A percentile compares a stretch with the other conserved stretches of the same genome.
phyloP scores from a whole-genome alignment of 1,139 yeast species.

The Candida sp. region DNA sequence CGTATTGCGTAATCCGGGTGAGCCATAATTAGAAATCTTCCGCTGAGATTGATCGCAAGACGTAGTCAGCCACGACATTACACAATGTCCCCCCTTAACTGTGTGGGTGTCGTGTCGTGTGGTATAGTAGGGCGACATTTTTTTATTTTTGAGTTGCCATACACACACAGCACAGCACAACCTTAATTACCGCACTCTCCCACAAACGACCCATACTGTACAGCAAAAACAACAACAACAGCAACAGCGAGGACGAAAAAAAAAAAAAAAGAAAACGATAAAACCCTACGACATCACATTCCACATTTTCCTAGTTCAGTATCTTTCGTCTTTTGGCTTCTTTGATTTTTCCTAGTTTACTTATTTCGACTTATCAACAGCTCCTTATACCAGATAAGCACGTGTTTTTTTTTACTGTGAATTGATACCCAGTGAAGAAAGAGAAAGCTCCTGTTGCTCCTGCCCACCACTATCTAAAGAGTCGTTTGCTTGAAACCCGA shows the following conservation, averaged over 20 bases:
- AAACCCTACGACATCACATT: constrained; percentile 1
- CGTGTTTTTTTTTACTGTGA: not conserved
- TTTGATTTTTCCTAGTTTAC: not conserved
- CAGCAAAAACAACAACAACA: not conserved
- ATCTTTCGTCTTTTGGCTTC: not conserved
- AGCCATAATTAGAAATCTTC: not conserved
- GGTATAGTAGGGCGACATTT: not conserved
- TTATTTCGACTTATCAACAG: not conserved
- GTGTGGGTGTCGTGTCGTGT: no score
- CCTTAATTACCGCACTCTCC: not conserved
- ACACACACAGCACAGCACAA: no score
- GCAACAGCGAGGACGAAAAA: not conserved
- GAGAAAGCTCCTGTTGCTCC: not conserved
- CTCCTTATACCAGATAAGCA: not conserved
- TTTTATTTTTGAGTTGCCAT: not conserved
- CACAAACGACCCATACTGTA: not conserved
- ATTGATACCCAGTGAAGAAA: not conserved
- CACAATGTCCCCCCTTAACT: no score
- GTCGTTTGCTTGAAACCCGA: not conserved
- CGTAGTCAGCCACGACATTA: not conserved
- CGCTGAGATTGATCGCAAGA: not conserved
- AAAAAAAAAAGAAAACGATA: not conserved
- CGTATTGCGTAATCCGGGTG: not conserved
- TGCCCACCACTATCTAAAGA: not conserved
- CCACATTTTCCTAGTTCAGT: not conserved